A percentile compares a stretch with the other conserved stretches of the same genome.
Evolutionary conservation across 1,139 yeast genomes (phyloP).

Genomic region (Yamadazyma sp.): DNA sequence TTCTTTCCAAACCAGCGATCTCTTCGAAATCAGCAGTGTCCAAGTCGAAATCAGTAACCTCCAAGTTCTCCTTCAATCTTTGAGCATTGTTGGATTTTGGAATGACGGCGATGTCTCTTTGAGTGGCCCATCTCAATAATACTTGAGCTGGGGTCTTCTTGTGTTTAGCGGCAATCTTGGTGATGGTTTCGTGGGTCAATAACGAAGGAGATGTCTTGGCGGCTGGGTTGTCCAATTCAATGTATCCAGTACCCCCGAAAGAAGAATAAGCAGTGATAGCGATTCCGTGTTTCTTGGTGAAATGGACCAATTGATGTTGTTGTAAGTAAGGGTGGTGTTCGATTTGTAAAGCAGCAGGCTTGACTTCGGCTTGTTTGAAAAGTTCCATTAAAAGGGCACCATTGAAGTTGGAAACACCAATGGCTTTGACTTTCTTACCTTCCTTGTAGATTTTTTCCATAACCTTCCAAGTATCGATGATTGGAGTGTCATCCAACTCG

Average conservation of each 20-base stretch:
- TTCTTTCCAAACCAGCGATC: constrained; percentile 59
- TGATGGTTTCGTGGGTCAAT: constrained; percentile 54
- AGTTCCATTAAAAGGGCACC: constrained; percentile 73
- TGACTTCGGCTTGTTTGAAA: constrained; percentile 66
- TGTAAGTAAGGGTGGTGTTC: constrained; percentile 93
- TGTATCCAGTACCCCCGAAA: constrained; percentile 72
- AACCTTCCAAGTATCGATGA: constrained; percentile 79
- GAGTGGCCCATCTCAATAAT: constrained; percentile 79
- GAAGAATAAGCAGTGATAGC: constrained; percentile 85
- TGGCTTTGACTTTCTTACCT: constrained; percentile 56
- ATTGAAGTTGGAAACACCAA: constrained; percentile 78
- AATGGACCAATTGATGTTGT: constrained; percentile 67
- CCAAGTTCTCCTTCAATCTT: constrained; percentile 59
- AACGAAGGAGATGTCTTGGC: constrained; percentile 55
- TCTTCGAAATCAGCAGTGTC: constrained; percentile 52
- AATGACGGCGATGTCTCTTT: constrained; percentile 67
- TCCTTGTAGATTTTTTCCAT: constrained; percentile 58
- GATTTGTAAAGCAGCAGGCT: constrained; percentile 81
- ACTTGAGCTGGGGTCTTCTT: constrained; percentile 61
- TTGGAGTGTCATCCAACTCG: constrained; percentile 66
- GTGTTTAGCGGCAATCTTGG: constrained; percentile 54
- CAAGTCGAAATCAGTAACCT: constrained; percentile 54
- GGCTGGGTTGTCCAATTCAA: constrained; percentile 55
- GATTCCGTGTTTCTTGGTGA: constrained; percentile 59
- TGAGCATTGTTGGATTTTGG: constrained; percentile 71